A percentile compares a stretch with the other conserved stretches of the same genome.
phyloP scores from a whole-genome alignment of 495 filamentous ascomycete genomes.

The Lasiosphaeria ovina region DNA sequence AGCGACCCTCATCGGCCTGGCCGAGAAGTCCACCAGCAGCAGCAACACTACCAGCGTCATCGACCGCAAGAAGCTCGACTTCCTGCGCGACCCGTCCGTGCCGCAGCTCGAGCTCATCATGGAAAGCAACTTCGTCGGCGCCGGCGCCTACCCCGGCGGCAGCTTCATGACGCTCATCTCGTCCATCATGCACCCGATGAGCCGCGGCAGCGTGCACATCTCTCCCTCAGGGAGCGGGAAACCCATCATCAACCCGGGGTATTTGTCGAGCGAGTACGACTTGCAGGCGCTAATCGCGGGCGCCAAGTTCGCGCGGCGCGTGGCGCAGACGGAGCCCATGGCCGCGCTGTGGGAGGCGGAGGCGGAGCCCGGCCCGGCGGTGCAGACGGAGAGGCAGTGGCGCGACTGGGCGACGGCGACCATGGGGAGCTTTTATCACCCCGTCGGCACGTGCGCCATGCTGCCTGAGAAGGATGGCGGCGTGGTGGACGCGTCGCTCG shows the following conservation, averaged over 20 bases:
- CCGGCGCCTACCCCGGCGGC: slow-evolving; percentile 33
- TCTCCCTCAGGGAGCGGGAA: slow-evolving; percentile 14
- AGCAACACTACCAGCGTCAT: slow-evolving; percentile 2
- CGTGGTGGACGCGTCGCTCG: slow-evolving; percentile 48
- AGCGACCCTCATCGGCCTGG: slow-evolving; percentile 6
- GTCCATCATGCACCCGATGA: slow-evolving; percentile 44
- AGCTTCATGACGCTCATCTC: slow-evolving; percentile 43
- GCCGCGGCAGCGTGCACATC: slow-evolving; percentile 56
- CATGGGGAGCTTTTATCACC: slow-evolving; percentile 28
- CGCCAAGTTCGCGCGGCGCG: slow-evolving; percentile 21
- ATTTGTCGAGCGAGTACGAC: slow-evolving; percentile 29
- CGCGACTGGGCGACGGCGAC: slow-evolving; percentile 21
- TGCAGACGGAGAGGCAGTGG: slow-evolving; percentile 25
- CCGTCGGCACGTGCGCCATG: slow-evolving; percentile 49
- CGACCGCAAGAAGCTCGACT: slow-evolving; percentile 21
- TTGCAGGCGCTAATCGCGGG: slow-evolving; percentile 16
- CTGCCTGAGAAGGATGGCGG: slow-evolving; percentile 40
- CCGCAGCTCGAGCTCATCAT: slow-evolving; percentile 37
- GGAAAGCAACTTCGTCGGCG: slow-evolving; percentile 31
- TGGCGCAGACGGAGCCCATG: slow-evolving; percentile 23
- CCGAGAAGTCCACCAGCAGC: slow-evolving; percentile 1
- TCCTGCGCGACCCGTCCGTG: slow-evolving; percentile 19
- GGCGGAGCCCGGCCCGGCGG: slow-evolving; percentile 27
- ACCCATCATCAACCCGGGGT: slow-evolving; percentile 27
- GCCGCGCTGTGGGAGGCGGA: slow-evolving; percentile 23